Conservation (phyloP, 768 basidiomycete genomes). For the Russula sp. region DNA sequence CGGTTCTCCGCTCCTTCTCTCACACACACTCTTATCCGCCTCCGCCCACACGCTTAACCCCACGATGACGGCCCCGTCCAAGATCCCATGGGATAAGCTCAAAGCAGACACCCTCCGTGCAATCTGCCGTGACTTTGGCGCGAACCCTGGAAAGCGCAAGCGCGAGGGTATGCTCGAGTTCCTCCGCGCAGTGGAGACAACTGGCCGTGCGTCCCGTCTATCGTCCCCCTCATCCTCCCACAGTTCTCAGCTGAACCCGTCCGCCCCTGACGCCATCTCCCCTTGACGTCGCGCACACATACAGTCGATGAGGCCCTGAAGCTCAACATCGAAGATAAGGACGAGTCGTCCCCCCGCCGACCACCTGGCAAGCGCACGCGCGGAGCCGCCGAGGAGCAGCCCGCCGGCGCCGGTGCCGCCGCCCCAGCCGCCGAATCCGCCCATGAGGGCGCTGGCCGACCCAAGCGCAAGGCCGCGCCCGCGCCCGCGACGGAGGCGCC, state of each 20-base stretch:
- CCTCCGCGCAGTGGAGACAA: conserved; percentile 22
- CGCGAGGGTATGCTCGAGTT: conserved; percentile 24
- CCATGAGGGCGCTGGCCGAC: neutral
- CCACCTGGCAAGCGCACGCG: conserved; percentile 17
- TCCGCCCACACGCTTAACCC: neutral
- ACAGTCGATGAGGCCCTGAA: conserved; percentile 20
- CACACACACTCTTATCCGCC: conserved; percentile 5
- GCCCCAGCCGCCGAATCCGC: neutral
- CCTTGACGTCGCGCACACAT: neutral
- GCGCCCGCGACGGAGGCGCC: conserved; percentile 13
- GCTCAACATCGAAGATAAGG: conserved; percentile 18
- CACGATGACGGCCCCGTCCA: conserved; percentile 9
- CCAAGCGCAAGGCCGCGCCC: conserved; percentile 18
- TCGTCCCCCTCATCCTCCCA: neutral
- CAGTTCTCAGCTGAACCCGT: neutral
- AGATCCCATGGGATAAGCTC: conserved; percentile 25
- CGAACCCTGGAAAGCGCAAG: conserved; percentile 16
- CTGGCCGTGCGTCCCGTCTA: conserved; percentile 22
- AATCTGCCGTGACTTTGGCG: conserved; percentile 24
- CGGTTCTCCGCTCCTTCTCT: neutral
- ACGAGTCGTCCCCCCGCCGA: conserved; percentile 16
- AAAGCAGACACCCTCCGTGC: conserved; percentile 25
- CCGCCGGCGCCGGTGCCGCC: neutral
- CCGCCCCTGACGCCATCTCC: neutral
- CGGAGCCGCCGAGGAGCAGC: conserved; percentile 6